Conservation (phyloP, 352 stramenopile species). For the Pythium folliculosum region DNA sequence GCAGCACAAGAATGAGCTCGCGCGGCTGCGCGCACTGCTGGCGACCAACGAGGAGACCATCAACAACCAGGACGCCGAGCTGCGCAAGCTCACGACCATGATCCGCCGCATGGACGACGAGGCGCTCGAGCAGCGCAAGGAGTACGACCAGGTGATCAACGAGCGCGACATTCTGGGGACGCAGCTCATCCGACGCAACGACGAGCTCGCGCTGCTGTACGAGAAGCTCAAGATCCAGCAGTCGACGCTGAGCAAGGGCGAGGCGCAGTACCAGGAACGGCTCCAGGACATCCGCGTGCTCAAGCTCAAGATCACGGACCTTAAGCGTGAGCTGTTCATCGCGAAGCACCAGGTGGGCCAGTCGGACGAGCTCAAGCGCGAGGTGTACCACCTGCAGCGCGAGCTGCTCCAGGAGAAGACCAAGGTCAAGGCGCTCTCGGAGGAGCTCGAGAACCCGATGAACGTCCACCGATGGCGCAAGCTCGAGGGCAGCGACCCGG, state of each 20-base stretch:
- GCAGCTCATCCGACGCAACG: slow-evolving; percentile 87
- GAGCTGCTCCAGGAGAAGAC: slow-evolving; percentile 82
- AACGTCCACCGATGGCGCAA: slow-evolving; percentile 93
- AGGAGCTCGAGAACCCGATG: slow-evolving; percentile 89
- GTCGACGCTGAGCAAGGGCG: slow-evolving; percentile 80
- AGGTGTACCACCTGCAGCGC: slow-evolving; percentile 81
- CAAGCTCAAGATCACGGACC: slow-evolving; percentile 94
- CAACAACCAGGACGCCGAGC: slow-evolving; percentile 81
- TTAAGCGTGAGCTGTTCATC: slow-evolving; percentile 92
- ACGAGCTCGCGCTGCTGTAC: slow-evolving; percentile 87
- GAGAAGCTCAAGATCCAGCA: slow-evolving; percentile 93
- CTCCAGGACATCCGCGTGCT: slow-evolving; percentile 90
- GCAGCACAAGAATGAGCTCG: slow-evolving; percentile 87
- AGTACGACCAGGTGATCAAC: slow-evolving; percentile 81
- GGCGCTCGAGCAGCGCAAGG: slow-evolving; percentile 83
- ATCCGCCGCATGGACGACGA: slow-evolving; percentile 92
- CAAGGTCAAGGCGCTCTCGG: slow-evolving; percentile 86
- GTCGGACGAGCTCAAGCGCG: slow-evolving; percentile 86
- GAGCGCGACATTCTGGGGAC: slow-evolving; percentile 85
- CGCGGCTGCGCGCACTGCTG: slow-evolving; percentile 88
- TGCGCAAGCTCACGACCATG: slow-evolving; percentile 84
- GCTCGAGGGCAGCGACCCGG: slow-evolving; percentile 88
- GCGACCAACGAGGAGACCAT: slow-evolving; percentile 91
- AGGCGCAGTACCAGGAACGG: slow-evolving; percentile 74
- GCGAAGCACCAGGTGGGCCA: slow-evolving; percentile 87